Evolutionary conservation across 345 rosid species (phyloP), one percentile per base, ranked within the genome.

Genomic region (Eucalyptus curtisii): DNA sequence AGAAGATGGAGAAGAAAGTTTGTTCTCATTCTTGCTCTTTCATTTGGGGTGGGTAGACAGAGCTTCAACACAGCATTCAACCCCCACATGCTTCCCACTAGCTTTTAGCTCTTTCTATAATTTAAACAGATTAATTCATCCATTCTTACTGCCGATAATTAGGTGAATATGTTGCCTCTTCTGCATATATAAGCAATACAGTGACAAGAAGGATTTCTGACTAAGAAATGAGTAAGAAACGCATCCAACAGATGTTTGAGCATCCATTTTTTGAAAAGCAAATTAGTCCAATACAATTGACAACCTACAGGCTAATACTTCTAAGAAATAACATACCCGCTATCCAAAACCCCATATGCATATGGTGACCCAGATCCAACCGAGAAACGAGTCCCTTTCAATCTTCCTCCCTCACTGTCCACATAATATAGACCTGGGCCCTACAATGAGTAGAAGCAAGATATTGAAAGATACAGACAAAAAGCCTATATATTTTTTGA

Each of bases 321-420:
- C 82, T 5, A 31, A 80, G 81, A 88, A 68, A 52, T 22, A 33
- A 81, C 90, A 89, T 94, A 98, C 99, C 99, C 99, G 89, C 94
- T 95, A 89, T 98, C 99, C 17, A 98, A 93, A 37, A 98, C 98
- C 90, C 99, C 99, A 86, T 98, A 98, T 49, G 99, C 99, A 90
- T 98, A 98, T 27, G 99, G 99, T 53, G 99, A 98, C 90, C 99
- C 99, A 86, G 99, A 98, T 88, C 99, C 99, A 71, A 97, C 99
- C n/a, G 99, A 98, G 90, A 98, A 98, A 64, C 97, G 94, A 85
- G 93, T 94, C 91, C 99, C 99, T 90, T 98, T 98, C 91, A 97
- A 91, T 93, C 99, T 94, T 92, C 99, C 99, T 81, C 99, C 99
- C 93, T 98, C 99, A 85, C 97, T 98, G 93, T 98, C 99, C 53